A percentile compares a stretch with the other conserved stretches of the same genome.
These are phyloP conservation scores for Arthrocladium fulminans DNA, from an alignment of 2,329 filamentous ascomycete genomes.

Conservation along the genomic window DNA sequence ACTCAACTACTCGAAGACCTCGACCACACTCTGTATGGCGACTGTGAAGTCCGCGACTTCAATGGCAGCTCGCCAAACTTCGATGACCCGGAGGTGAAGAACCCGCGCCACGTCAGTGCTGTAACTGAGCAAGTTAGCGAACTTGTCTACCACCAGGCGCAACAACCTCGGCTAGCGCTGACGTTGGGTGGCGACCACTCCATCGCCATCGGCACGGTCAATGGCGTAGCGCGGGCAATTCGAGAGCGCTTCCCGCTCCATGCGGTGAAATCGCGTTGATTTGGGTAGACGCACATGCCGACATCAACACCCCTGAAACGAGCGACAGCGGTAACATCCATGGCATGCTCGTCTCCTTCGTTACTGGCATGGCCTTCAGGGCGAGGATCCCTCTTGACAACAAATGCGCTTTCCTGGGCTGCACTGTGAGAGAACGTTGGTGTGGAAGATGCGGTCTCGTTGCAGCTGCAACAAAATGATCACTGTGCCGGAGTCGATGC, in stretches of 20 bases:
- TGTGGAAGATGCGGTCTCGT: no score
- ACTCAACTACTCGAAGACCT: constrained; percentile 75
- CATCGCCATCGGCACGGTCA: constrained; percentile 89
- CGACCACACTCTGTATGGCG: constrained; percentile 78
- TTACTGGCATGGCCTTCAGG: constrained; percentile 84
- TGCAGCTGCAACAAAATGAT: no score
- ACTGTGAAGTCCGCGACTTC: constrained; percentile 75
- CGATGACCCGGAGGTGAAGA: constrained; percentile 62
- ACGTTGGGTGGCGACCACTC: constrained; percentile 94
- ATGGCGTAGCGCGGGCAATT: constrained; percentile 75
- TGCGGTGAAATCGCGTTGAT: constrained; percentile 74
- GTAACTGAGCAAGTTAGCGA: constrained; percentile 71
- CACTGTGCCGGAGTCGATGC: no score
- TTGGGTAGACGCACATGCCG: constrained; percentile 96
- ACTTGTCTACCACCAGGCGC: constrained; percentile 82
- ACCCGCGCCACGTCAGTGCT: constrained; percentile 73
- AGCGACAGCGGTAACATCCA: constrained; percentile 89
- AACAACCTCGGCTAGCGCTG: constrained; percentile 73
- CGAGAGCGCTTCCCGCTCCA: constrained; percentile 65
- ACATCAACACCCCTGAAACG: constrained; percentile 93
- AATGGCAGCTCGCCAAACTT: constrained; percentile 58
- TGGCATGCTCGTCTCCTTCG: constrained; percentile 92
- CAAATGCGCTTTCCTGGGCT: no score
- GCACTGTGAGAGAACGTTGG: no score
- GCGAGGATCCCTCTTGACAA: no score